A percentile compares a stretch with the other conserved stretches of the same genome.
Conservation (phyloP, 164 flowering plant species). For the Macadamia integrifolia region DNA sequence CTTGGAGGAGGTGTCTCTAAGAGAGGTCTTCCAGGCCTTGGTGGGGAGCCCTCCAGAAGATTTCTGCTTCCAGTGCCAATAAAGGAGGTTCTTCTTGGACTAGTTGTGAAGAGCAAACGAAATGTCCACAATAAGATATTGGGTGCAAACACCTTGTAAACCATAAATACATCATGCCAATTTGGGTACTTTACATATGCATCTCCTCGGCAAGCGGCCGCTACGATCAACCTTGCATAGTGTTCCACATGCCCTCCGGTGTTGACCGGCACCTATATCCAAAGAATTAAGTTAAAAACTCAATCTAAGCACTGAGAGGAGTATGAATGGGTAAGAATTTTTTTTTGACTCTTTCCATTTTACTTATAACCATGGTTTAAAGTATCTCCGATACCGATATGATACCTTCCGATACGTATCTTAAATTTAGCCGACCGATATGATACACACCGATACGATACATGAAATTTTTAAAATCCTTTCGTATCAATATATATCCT, state of each 20-base stretch:
- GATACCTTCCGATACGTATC: too few relatives aligned
- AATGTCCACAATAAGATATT: constrained; percentile 73
- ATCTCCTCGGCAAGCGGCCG: constrained; percentile 79
- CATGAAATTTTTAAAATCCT: too few relatives aligned
- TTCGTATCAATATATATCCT: too few relatives aligned
- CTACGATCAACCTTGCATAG: constrained; percentile 59
- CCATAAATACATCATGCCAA: constrained; percentile 74
- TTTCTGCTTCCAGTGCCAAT: constrained; percentile 35
- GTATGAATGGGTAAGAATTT: too few relatives aligned
- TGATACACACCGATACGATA: too few relatives aligned
- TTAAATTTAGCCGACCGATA: too few relatives aligned
- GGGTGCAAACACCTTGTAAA: constrained; percentile 73
- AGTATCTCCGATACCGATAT: too few relatives aligned
- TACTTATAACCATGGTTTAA: too few relatives aligned
- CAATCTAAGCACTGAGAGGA: background rate
- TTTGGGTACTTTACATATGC: constrained; percentile 71
- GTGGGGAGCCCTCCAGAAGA: constrained; percentile 35
- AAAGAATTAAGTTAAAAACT: background rate
- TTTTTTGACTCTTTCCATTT: too few relatives aligned
- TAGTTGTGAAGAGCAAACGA: constrained; percentile 42
- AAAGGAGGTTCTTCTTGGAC: constrained; percentile 31
- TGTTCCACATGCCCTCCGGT: constrained; percentile 54
- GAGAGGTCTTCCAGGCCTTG: constrained; percentile 21
- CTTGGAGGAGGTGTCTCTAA: constrained; percentile 38
- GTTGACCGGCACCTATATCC: constrained; percentile 41